phyloP scores from a whole-genome alignment of 1,284 basidiomycete species.

The Stygiomarasmius scandens region DNA sequence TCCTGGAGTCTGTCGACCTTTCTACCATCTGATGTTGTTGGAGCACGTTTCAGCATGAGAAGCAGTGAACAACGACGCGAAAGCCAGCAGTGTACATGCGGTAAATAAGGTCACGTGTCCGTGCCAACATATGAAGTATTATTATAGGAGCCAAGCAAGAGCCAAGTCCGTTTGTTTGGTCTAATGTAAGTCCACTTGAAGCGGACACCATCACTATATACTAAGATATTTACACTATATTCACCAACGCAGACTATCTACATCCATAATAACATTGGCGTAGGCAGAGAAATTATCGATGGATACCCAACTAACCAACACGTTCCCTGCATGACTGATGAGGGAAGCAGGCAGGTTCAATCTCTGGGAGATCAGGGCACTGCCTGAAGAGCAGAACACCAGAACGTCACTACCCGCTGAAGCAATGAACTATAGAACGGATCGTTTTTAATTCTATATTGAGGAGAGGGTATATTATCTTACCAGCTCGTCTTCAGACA shows the following conservation, averaged over 20 bases:
- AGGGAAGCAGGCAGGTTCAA: constrained; percentile 45
- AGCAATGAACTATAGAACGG: constrained; percentile 48
- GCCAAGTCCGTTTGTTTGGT: no score
- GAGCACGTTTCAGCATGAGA: constrained; percentile 67
- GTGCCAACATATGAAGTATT: no score
- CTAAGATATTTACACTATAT: neutral
- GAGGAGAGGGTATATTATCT: constrained; percentile 21
- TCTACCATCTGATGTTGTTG: constrained; percentile 70
- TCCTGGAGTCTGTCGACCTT: constrained; percentile 67
- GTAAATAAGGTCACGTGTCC: no score
- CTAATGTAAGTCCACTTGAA: no score
- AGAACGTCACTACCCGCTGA: constrained; percentile 49
- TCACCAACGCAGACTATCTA: constrained; percentile 36
- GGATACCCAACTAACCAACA: constrained; percentile 40
- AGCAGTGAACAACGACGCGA: neutral
- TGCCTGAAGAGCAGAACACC: constrained; percentile 56
- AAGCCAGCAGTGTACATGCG: no score
- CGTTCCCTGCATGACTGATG: constrained; percentile 29
- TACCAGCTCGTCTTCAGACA: constrained; percentile 55
- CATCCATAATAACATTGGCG: constrained; percentile 39
- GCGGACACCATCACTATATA: no score
- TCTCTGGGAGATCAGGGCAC: constrained; percentile 41
- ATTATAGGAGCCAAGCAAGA: no score
- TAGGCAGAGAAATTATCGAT: constrained; percentile 47
- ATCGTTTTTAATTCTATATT: neutral